Evolutionary conservation across 805 yeast species (phyloP).

Genomic region (Pichia nakasei): DNA sequence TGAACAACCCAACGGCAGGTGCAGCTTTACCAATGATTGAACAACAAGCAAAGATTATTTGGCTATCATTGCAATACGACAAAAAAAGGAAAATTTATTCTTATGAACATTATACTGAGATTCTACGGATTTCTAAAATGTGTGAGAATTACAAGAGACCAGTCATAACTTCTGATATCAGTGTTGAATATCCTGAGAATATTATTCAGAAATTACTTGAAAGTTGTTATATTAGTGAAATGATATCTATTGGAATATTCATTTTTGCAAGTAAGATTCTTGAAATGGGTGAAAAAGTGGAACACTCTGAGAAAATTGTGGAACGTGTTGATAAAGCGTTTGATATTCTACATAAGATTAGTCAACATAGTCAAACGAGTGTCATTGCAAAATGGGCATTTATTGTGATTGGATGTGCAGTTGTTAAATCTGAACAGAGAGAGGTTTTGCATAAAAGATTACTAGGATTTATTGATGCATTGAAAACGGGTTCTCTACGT

Average conservation of each 20-base stretch:
- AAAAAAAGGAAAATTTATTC: no score
- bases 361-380: slow-evolving; percentile 12
- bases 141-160: slow-evolving; percentile 8
- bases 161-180: slow-evolving; percentile 12
- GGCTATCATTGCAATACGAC: slow-evolving; percentile 22
- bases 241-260: slow-evolving; percentile 13
- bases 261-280: slow-evolving; percentile 12
- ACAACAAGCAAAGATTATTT: slow-evolving; percentile 30
- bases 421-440: slow-evolving; percentile 7
- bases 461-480: slow-evolving; percentile 10
- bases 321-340: slow-evolving; percentile 5
- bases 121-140: no score
- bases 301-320: slow-evolving; percentile 6
- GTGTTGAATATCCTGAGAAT: slow-evolving; percentile 11
- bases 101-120: no score
- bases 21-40: slow-evolving; percentile 32
- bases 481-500: slow-evolving; percentile 9
- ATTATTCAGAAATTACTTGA: slow-evolving; percentile 14
- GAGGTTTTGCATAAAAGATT: slow-evolving; percentile 11
- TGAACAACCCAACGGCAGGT: slow-evolving; percentile 35
- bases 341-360: slow-evolving; percentile 7
- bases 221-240: slow-evolving; percentile 13
- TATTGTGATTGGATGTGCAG: slow-evolving; percentile 15
- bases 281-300: neutral
- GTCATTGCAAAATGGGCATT: slow-evolving; percentile 17